Evolutionary conservation across 1,139 yeast genomes (phyloP), one percentile per base, ranked within the genome.

Genomic region (Candida sp.): DNA sequence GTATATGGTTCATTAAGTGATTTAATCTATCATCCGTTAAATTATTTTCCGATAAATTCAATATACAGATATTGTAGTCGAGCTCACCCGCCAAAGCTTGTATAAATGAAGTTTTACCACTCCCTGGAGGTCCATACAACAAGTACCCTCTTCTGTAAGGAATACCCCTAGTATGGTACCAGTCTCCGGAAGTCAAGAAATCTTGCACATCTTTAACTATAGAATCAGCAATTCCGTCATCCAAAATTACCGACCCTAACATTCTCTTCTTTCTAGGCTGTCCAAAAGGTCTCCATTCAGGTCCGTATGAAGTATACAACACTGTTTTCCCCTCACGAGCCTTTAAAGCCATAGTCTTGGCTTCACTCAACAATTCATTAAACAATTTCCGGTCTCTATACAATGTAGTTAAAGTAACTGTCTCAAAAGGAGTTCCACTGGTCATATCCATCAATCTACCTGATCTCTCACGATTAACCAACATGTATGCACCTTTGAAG

Each of bases 231-330:
- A 93, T 70, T 1, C 89, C 93, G 33, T 76, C 63, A 58, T 90
- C 98, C 45, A 93, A 70, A 34, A 93, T 83, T 12, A 93, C 99
- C 11, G 96, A 87, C 5, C 87, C 93, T 33, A 91, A 66, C 40
- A 84, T 70, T 55, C 99, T 76, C 64, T 93, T 91, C 53, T 84
- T 84, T 51, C 97, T 76, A 1, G 99, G 98, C 59, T 87, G 95
- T 2, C 99, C 99, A 69, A 93, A 93, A 3, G 97, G 96, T 54
- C 99, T 75, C 99, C 99, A 93, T 59, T 93, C 99, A 11, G 97
- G 97, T 1, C 98, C 99, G 87, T 95, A 91, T 2, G 97, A 87
- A 2, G 97, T 89, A 64, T 80, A 93, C 5, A 93, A 71, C 7
- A 93, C 99, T 0, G 99, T 93, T 58, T 90, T 91, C 8, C 99